A percentile compares a stretch with the other conserved stretches of the same genome.
Conservation (phyloP, 768 basidiomycete species). For the Pulveroboletus ravenelii region DNA sequence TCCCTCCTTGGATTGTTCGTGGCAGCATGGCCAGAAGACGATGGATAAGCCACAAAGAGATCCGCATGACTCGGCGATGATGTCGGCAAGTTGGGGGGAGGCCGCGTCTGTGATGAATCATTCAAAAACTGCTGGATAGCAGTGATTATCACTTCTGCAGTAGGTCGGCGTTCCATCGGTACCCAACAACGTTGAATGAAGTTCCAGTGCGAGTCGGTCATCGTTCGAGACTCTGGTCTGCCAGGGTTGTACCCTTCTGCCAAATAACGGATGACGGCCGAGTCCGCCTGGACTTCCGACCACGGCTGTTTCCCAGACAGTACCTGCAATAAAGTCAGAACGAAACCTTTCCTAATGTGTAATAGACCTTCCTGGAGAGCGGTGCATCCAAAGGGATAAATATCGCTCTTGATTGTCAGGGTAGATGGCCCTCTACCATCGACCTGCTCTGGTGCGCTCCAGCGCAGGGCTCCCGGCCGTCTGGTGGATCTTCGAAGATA, state of each 20-base stretch:
- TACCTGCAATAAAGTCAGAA: background rate
- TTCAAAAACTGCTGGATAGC: background rate
- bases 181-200: slow-evolving; percentile 9
- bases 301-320: slow-evolving; percentile 13
- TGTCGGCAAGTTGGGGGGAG: too few species aligned
- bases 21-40: too few species aligned
- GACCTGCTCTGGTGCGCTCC: slow-evolving; percentile 38
- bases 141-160: background rate
- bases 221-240: background rate
- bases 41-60: too few species aligned
- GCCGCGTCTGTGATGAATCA: too few species aligned
- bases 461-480: slow-evolving; percentile 36
- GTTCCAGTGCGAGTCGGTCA: slow-evolving; percentile 8
- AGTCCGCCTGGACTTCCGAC: background rate
- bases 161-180: background rate
- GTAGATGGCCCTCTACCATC: slow-evolving; percentile 1
- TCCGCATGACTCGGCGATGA: too few species aligned
- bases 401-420: slow-evolving; percentile 4
- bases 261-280: slow-evolving; percentile 4
- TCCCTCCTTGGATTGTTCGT: too few species aligned
- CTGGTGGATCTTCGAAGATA: slow-evolving; percentile 21
- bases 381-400: slow-evolving; percentile 30
- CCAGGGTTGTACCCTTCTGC: background rate
- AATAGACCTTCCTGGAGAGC: slow-evolving; percentile 19
- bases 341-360: background rate